A percentile compares a stretch with the other conserved stretches of the same genome.
phyloP scores from a whole-genome alignment of 1,284 basidiomycete genomes.

The Inonotus hispidus region DNA sequence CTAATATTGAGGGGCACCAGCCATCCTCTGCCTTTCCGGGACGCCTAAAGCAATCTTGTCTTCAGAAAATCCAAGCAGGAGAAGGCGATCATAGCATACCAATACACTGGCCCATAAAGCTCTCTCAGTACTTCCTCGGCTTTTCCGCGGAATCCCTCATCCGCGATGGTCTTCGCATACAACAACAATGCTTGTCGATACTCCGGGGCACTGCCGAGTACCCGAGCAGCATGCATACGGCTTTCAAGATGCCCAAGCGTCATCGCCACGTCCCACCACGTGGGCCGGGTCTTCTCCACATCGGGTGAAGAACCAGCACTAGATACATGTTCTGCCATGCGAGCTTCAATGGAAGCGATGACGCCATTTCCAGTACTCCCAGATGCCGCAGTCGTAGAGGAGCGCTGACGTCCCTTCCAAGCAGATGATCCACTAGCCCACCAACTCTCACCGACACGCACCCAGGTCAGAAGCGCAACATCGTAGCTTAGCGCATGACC shows the following conservation, averaged over 20 bases:
- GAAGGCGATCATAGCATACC: constrained; percentile 41
- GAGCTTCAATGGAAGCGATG: constrained; percentile 49
- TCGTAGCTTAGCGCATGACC: constrained; percentile 79
- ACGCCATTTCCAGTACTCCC: constrained; percentile 31
- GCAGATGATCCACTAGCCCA: constrained; percentile 74
- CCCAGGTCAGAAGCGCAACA: constrained; percentile 56
- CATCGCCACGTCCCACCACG: constrained; percentile 76
- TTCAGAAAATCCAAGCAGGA: not conserved
- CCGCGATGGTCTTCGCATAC: constrained; percentile 79
- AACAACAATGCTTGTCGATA: constrained; percentile 69
- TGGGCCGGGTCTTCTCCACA: constrained; percentile 40
- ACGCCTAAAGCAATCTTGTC: constrained; percentile 43
- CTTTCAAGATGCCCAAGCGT: constrained; percentile 84
- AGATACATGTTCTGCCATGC: constrained; percentile 41
- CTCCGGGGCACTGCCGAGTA: constrained; percentile 76
- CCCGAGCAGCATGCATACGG: constrained; percentile 62
- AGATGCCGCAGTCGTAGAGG: constrained; percentile 27
- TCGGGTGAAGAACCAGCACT: constrained; percentile 27
- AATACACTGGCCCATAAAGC: constrained; percentile 82
- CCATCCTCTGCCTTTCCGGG: constrained; percentile 50
- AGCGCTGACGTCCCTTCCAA: constrained; percentile 69
- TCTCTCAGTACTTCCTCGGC: constrained; percentile 87
- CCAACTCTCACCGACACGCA: constrained; percentile 72
- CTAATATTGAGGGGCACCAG: constrained; percentile 66
- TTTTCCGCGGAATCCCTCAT: constrained; percentile 80